These are phyloP conservation scores for Epichloe bromicola DNA, from an alignment of 2,329 filamentous ascomycete genomes.

Conservation along the genomic window DNA sequence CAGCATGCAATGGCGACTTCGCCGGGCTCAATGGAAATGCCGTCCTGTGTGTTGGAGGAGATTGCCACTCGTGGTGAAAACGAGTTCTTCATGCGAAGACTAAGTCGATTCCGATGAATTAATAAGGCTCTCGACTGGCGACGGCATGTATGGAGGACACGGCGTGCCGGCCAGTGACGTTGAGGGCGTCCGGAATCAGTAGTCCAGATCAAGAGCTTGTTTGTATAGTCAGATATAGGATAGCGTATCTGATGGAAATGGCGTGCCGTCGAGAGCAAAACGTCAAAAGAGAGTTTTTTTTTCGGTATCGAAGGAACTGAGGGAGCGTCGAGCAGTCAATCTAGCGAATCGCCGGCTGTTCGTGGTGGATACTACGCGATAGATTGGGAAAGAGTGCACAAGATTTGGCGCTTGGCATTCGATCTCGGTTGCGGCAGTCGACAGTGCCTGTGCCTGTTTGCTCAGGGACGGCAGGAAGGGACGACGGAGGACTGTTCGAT, in stretches of 20 bases:
- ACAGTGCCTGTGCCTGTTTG: background rate
- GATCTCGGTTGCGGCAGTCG: background rate
- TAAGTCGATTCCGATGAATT: background rate
- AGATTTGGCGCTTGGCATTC: background rate
- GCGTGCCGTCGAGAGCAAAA: too few relatives aligned
- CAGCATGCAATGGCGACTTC: slow-evolving; percentile 7
- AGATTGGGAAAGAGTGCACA: background rate
- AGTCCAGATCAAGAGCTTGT: too few relatives aligned
- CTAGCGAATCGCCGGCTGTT: background rate
- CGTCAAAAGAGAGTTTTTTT: too few relatives aligned
- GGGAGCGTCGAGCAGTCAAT: background rate
- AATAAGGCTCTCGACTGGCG: background rate
- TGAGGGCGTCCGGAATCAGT: too few relatives aligned
- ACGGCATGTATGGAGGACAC: background rate
- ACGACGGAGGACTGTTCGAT: too few relatives aligned
- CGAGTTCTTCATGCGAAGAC: background rate
- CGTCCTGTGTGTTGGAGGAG: background rate
- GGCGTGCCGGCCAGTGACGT: background rate
- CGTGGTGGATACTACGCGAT: background rate
- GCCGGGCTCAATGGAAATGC: slow-evolving; percentile 7
- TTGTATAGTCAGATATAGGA: too few relatives aligned
- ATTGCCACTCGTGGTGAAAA: background rate
- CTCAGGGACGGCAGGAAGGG: background rate
- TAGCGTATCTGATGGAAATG: too few relatives aligned
- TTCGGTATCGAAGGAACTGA: too few relatives aligned